Base-by-base conservation (phyloP, 306 rosid species). In the Prosopis cineraria region DNA sequence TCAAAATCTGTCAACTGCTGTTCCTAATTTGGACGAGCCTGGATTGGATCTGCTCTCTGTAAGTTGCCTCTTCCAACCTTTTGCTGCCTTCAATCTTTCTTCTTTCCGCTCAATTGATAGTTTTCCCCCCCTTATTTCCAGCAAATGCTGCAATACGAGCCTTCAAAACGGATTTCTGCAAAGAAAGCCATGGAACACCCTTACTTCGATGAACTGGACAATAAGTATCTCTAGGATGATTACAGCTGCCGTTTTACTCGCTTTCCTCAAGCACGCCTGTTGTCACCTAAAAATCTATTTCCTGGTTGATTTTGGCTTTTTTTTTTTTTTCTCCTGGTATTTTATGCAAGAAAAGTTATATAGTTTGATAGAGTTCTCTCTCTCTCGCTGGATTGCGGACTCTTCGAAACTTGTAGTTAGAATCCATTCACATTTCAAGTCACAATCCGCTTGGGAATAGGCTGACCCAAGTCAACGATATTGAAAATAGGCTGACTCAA, bases 151-250 rank as follows among this genome's bases (percentile, higher is more conserved):
- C 85, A 77, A 17, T 96, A 93, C 68, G 96, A 96, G 73, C 98
- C 92, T 63, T 45, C 90, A 5, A 83, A 29, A 58, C 83, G 94
- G 48, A 90, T 96, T 76, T 96, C 99, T 36, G 96, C 98, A 0
- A 93, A 96, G 93, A 91, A 87, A 81, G 98, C 98, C 4, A 88
- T 93, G 99, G 99, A 96, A 29, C 99, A 96, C 68, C 84, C 88
- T 36, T 93, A 96, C 84, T 96, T 96, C 53, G 85, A 87, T 83
- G 90, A 78, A 64, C 43, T 87, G 80, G 76, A 85, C 80, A 88
- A 85, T 87, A 85, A 53, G 17, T 65, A 70, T 75, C 89, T 90
- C 68, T 88, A 83, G 86, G 10, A 13, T 5, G 65, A 12, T 52
- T 7, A 52, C 5, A 20, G 63, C 33, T 24, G 7, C 73, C 24